Conservation (phyloP, 257 asterid species). For the Paraleonurus japonicus region DNA sequence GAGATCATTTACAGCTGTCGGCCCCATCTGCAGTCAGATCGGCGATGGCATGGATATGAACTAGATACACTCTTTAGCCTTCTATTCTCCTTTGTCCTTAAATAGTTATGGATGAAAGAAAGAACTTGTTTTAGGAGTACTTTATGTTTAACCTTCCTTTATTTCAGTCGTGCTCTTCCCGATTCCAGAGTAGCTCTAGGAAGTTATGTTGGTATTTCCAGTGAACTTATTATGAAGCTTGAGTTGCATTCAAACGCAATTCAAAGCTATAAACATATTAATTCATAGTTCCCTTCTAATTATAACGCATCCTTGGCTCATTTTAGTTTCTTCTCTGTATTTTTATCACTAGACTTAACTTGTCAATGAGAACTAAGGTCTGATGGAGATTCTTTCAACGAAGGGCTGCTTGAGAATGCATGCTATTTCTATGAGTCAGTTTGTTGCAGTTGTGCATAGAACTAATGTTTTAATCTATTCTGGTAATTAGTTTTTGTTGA, state of each 20-base stretch:
- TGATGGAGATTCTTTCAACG: not conserved
- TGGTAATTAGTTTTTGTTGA: constrained; percentile 3
- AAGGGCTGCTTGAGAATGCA: not conserved
- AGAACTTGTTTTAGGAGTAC: constrained; percentile 51
- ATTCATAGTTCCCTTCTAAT: constrained; percentile 16
- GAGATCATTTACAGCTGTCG: constrained; percentile 69
- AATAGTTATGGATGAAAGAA: constrained; percentile 36
- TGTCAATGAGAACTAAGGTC: not conserved
- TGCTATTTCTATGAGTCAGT: not conserved
- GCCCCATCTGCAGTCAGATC: constrained; percentile 73
- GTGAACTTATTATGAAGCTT: constrained; percentile 27
- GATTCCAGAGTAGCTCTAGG: constrained; percentile 32
- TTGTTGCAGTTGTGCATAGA: constrained; percentile 38
- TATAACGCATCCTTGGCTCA: constrained; percentile 6
- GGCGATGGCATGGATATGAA: constrained; percentile 87
- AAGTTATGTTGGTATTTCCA: constrained; percentile 32
- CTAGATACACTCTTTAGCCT: constrained; percentile 38
- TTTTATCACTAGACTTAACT: not conserved
- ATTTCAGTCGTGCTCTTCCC: constrained; percentile 39
- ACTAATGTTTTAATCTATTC: not conserved
- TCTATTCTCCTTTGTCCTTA: constrained; percentile 20
- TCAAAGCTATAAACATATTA: constrained; percentile 17
- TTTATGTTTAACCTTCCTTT: constrained; percentile 40
- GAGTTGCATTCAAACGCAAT: constrained; percentile 28
- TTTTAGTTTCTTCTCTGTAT: not conserved